phyloP scores from a whole-genome alignment of 768 basidiomycete species.

The Heimioporus sp. region DNA sequence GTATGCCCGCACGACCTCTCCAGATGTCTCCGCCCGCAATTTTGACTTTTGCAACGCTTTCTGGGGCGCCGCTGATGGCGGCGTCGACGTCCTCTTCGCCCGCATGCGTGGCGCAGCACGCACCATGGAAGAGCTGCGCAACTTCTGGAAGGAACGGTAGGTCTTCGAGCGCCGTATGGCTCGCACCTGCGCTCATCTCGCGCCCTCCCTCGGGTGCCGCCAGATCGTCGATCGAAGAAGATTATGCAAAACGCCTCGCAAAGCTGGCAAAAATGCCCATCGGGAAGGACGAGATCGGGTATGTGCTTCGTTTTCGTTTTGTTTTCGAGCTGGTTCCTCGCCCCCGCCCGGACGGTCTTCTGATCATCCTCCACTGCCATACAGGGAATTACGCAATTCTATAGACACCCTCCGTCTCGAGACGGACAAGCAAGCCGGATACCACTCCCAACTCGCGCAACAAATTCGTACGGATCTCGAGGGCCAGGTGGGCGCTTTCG shows the following conservation, averaged over 20 bases:
- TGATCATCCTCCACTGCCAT: neutral
- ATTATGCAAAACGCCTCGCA: conserved; percentile 83
- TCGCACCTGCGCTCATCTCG: neutral
- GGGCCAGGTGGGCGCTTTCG: conserved; percentile 55
- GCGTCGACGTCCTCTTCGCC: conserved; percentile 88
- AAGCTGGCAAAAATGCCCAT: conserved; percentile 75
- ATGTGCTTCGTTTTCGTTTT: conserved; percentile 26
- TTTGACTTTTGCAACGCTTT: conserved; percentile 96
- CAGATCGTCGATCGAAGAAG: conserved; percentile 90
- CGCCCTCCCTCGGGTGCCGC: neutral
- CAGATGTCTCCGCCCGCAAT: conserved; percentile 44
- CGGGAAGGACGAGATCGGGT: conserved; percentile 95
- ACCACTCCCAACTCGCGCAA: conserved; percentile 70
- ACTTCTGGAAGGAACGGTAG: conserved; percentile 93
- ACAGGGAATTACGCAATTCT: conserved; percentile 77
- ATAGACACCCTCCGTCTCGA: conserved; percentile 79
- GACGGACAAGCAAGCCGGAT: conserved; percentile 77
- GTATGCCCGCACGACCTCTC: conserved; percentile 58
- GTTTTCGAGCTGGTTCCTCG: neutral
- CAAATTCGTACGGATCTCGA: conserved; percentile 80
- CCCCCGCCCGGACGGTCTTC: neutral
- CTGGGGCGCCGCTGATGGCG: conserved; percentile 86
- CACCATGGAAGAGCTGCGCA: conserved; percentile 85
- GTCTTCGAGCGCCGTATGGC: conserved; percentile 22
- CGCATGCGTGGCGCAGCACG: conserved; percentile 82